Evolutionary conservation across 1,284 basidiomycete species (phyloP).

Genomic region (Cryptococcus sp.): DNA sequence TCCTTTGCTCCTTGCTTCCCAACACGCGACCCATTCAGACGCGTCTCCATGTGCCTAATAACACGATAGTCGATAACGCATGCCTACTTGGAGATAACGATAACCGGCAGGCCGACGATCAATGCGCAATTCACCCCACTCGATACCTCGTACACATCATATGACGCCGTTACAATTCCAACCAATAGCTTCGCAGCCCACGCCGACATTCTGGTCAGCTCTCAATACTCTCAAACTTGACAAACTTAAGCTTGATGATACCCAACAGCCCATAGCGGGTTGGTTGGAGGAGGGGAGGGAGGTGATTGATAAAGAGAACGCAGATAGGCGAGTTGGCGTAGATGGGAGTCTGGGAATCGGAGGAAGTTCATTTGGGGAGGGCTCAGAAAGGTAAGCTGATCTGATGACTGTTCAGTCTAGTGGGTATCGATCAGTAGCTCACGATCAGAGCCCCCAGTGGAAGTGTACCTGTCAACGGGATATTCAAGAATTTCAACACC

Average conservation of each 20-base stretch:
- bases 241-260: slow-evolving; percentile 77
- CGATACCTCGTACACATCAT: no score
- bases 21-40: no score
- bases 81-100: no score
- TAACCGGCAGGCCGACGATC: no score
- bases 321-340: slow-evolving; percentile 58
- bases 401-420: neutral
- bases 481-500: slow-evolving; percentile 90
- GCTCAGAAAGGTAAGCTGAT: slow-evolving; percentile 19
- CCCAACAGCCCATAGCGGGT: slow-evolving; percentile 60
- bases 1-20: no score
- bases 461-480: slow-evolving; percentile 56
- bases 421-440: neutral
- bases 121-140: no score
- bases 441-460: slow-evolving; percentile 48
- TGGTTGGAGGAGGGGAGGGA: slow-evolving; percentile 68
- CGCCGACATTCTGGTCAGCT: slow-evolving; percentile 90
- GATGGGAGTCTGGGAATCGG: slow-evolving; percentile 33
- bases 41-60: no score
- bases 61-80: no score
- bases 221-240: slow-evolving; percentile 88
- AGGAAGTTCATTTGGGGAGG: slow-evolving; percentile 31
- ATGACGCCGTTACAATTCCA: slow-evolving; percentile 40
- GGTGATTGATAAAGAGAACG: slow-evolving; percentile 57
- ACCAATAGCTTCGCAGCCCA: slow-evolving; percentile 78